These are phyloP conservation scores for Rhynchosporium agropyri DNA, from an alignment of 2,329 filamentous ascomycete genomes.

Conservation along the genomic window DNA sequence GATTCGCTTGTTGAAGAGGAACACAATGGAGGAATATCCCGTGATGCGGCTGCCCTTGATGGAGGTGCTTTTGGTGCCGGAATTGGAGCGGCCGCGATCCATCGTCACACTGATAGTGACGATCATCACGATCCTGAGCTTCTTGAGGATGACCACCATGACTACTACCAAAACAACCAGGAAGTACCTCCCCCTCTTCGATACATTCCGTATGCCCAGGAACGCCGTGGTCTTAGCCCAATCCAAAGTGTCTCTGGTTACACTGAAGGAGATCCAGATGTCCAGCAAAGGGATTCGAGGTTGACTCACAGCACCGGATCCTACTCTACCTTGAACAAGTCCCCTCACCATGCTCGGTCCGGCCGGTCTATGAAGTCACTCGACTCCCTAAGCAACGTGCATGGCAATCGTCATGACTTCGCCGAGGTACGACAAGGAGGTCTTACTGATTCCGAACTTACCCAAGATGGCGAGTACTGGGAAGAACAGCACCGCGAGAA, in stretches of 20 bases:
- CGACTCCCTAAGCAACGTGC: constrained; percentile 38
- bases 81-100: constrained; percentile 46
- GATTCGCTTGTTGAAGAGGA: constrained; percentile 38
- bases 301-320: constrained; percentile 57
- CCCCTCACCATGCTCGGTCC: constrained; percentile 53
- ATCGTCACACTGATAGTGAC: constrained; percentile 31
- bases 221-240: constrained; percentile 77
- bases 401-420: constrained; percentile 41
- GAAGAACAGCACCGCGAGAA: constrained; percentile 43
- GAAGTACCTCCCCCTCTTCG: constrained; percentile 65
- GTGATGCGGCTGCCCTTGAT: constrained; percentile 34
- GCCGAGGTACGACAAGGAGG: constrained; percentile 41
- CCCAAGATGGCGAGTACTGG: constrained; percentile 45
- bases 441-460: constrained; percentile 49
- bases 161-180: constrained; percentile 49
- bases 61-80: constrained; percentile 43
- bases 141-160: constrained; percentile 44
- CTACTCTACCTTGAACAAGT: constrained; percentile 64
- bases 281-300: constrained; percentile 59
- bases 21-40: constrained; percentile 39
- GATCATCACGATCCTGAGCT: constrained; percentile 39
- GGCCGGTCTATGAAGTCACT: constrained; percentile 56
- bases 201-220: constrained; percentile 69
- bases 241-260: constrained; percentile 93
- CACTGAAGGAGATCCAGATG: constrained; percentile 65